Evolutionary conservation across 371 early-diverging fungal genomes (phyloP).

Genomic region (Fennellomyces sp.): DNA sequence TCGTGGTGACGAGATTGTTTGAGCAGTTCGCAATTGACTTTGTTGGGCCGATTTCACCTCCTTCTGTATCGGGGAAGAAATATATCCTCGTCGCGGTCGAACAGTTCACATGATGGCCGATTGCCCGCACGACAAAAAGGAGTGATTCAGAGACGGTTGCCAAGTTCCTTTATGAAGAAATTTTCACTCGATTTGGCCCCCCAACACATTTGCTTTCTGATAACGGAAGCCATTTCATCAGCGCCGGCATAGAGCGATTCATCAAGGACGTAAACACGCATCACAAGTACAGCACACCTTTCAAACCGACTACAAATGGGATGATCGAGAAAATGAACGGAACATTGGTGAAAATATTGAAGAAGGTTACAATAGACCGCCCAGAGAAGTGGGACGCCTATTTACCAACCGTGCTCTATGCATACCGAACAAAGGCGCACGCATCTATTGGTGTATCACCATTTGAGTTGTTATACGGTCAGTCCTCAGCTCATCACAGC

Average conservation of each 20-base stretch:
- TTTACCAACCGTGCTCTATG: constrained; percentile 4
- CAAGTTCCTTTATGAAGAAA: neutral
- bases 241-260: neutral
- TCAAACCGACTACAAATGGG: constrained; percentile 3
- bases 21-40: constrained; percentile 11
- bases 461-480: constrained; percentile 2
- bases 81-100: neutral
- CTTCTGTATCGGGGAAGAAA: neutral
- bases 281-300: neutral
- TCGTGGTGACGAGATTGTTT: neutral
- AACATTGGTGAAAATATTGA: neutral
- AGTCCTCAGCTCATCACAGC: neutral
- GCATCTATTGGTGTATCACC: neutral
- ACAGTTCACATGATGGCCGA: neutral
- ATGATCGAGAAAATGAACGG: constrained; percentile 5
- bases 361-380: neutral
- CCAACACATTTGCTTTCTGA: constrained; percentile 1
- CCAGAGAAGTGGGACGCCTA: constrained; percentile 3
- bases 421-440: constrained; percentile 14
- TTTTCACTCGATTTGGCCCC: neutral
- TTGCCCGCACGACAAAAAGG: neutral
- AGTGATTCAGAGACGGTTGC: neutral
- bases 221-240: neutral
- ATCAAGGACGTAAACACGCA: neutral
- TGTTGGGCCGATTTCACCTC: constrained; percentile 3